These are phyloP conservation scores for Cercophora scortea DNA, from an alignment of 495 filamentous ascomycete species.

Conservation along the genomic window DNA sequence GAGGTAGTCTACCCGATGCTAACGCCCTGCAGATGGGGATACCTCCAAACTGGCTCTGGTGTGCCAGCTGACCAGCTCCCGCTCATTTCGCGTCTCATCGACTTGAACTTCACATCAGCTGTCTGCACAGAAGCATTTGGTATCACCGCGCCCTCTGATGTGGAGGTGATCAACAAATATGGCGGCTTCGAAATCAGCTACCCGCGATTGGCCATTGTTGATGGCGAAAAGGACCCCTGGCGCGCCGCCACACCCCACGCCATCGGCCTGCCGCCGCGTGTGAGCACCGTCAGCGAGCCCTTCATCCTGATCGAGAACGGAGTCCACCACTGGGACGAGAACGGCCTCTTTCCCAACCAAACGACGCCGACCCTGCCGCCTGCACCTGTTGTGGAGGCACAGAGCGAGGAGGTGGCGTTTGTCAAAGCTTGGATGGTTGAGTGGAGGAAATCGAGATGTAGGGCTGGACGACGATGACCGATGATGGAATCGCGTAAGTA, in stretches of 20 bases:
- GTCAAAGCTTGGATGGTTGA: constrained; percentile 60
- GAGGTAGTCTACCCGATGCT: constrained; percentile 6
- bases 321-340: constrained; percentile 70
- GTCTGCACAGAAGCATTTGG: constrained; percentile 57
- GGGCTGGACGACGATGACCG: constrained; percentile 1
- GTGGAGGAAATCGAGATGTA: constrained; percentile 27
- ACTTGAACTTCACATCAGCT: constrained; percentile 42
- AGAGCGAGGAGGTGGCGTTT: constrained; percentile 48
- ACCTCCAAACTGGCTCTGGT: constrained; percentile 56
- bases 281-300: constrained; percentile 50
- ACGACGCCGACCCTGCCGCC: constrained; percentile 47
- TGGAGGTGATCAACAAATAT: constrained; percentile 55
- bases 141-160: constrained; percentile 48
- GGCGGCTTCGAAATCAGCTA: constrained; percentile 61
- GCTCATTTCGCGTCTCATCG: constrained; percentile 56
- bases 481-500: not conserved
- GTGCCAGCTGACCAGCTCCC: constrained; percentile 51
- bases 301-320: constrained; percentile 54
- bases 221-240: constrained; percentile 66
- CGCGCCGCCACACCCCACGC: constrained; percentile 56
- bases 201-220: constrained; percentile 57
- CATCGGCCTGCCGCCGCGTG: constrained; percentile 35
- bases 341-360: constrained; percentile 56
- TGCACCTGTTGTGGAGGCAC: constrained; percentile 41
- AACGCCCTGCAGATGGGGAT: constrained; percentile 52